phyloP scores from a whole-genome alignment of 306 rosid species.

The Gastrolobium bilobum region DNA sequence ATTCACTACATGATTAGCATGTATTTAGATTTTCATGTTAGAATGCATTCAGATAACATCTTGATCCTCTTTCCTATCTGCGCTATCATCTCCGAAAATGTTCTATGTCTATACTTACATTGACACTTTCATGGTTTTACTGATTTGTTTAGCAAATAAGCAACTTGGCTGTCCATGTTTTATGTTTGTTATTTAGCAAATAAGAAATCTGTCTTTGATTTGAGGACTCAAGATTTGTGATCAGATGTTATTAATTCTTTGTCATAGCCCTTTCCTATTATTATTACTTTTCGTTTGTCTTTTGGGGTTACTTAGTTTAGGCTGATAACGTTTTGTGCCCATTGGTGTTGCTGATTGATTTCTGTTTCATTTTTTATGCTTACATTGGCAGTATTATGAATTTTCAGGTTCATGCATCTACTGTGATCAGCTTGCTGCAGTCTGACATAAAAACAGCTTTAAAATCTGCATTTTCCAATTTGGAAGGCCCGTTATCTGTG shows the following conservation, averaged over 20 bases:
- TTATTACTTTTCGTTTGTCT: constrained; percentile 28
- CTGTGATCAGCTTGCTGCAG: constrained; percentile 88
- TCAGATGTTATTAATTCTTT: constrained; percentile 6
- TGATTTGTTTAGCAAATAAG: constrained; percentile 9
- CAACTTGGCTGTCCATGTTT: not conserved
- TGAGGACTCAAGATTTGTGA: not conserved
- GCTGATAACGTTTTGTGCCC: constrained; percentile 19
- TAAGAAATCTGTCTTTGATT: constrained; percentile 38
- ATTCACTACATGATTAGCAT: not conserved
- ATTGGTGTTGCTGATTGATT: constrained; percentile 37
- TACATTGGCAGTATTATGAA: constrained; percentile 39
- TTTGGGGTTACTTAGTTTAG: constrained; percentile 36
- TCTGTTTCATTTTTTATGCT: constrained; percentile 41
- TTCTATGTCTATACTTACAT: not conserved
- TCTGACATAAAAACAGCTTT: constrained; percentile 93
- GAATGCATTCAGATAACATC: constrained; percentile 14
- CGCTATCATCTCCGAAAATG: not conserved
- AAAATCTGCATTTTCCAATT: constrained; percentile 87
- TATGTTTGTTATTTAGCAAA: constrained; percentile 21
- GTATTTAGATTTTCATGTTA: constrained; percentile 16
- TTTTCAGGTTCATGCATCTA: constrained; percentile 86
- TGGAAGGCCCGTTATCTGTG: constrained; percentile 92
- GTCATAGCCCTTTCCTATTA: not conserved
- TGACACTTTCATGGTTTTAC: not conserved
- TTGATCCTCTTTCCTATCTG: not conserved